Percentiles rank a stretch among this genome's conserved stretches.
Conservation (phyloP, 2,329 filamentous ascomycete species). For the Calonectria montana region DNA sequence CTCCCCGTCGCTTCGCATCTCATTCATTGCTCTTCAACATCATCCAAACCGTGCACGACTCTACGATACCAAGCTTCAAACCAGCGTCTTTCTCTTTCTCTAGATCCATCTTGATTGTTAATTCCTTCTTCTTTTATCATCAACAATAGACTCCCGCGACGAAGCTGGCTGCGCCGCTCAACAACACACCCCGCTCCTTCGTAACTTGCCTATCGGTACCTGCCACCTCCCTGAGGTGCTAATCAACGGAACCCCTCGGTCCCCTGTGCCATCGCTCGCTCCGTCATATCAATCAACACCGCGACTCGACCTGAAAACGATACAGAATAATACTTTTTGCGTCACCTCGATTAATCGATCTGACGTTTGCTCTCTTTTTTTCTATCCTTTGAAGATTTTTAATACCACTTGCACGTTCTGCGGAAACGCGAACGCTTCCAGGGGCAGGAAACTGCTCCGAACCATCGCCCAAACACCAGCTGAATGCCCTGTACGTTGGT, state of each 20-base stretch:
- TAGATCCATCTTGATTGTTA: not conserved
- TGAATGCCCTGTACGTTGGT: slow-evolving; percentile 52
- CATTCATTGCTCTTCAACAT: slow-evolving; percentile 34
- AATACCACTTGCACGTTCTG: slow-evolving; percentile 36
- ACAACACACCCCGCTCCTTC: slow-evolving; percentile 25
- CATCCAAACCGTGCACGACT: slow-evolving; percentile 39
- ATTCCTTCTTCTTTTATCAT: not conserved
- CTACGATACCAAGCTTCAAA: slow-evolving; percentile 41
- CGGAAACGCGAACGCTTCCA: slow-evolving; percentile 43
- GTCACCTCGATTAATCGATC: slow-evolving; percentile 27
- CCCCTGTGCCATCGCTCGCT: slow-evolving; percentile 14
- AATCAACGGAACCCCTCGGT: slow-evolving; percentile 23
- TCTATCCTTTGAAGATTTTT: not conserved
- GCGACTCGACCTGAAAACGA: slow-evolving; percentile 27
- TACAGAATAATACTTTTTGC: slow-evolving; percentile 14
- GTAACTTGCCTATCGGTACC: slow-evolving; percentile 17
- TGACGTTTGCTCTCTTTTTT: slow-evolving; percentile 28
- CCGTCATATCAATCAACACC: slow-evolving; percentile 9
- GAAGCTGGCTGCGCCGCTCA: slow-evolving; percentile 45
- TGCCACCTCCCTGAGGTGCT: slow-evolving; percentile 15
- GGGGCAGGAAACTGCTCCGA: slow-evolving; percentile 48
- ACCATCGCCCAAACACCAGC: slow-evolving; percentile 43
- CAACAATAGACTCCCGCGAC: slow-evolving; percentile 27
- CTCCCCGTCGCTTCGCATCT: slow-evolving; percentile 2
- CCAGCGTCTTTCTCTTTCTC: slow-evolving; percentile 34